Evolutionary conservation across 2,329 filamentous ascomycete genomes (phyloP).

Genomic region (Beauveria caledonica): DNA sequence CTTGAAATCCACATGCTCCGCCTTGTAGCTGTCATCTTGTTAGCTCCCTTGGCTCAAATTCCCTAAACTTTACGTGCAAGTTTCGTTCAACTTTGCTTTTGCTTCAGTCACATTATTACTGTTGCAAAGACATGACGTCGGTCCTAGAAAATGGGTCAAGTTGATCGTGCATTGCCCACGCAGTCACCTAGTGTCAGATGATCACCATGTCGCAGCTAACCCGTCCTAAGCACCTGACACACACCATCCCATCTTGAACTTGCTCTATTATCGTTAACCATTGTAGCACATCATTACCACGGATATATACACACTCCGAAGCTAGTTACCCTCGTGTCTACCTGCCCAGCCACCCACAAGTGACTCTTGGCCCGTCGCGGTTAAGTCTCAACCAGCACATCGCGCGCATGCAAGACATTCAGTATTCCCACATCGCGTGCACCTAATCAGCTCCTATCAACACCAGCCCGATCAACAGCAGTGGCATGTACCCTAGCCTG

Average conservation of each 20-base stretch:
- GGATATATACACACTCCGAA: not conserved
- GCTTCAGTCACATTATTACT: not conserved
- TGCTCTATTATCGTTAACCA: not conserved
- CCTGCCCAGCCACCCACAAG: not conserved
- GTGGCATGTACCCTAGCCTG: not conserved
- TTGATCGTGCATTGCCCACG: not conserved
- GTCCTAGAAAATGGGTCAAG: not conserved
- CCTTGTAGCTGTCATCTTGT: conserved; percentile 5
- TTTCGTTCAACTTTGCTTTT: not conserved
- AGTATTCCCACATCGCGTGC: conserved; percentile 2
- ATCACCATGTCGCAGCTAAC: conserved; percentile 3
- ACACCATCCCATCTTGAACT: not conserved
- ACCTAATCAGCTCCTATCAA: conserved; percentile 1
- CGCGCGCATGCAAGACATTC: conserved; percentile 3
- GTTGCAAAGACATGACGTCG: not conserved
- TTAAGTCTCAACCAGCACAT: not conserved
- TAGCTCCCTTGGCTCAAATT: not conserved
- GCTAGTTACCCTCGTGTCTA: conserved; percentile 2
- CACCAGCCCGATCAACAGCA: not conserved
- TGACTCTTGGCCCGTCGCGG: not conserved
- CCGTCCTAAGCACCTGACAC: not conserved
- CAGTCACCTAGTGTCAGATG: conserved; percentile 8
- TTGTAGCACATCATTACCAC: conserved; percentile 1
- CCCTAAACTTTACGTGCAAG: not conserved
- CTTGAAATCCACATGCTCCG: conserved; percentile 8